A percentile compares a stretch with the other conserved stretches of the same genome.
Conservation (phyloP, 2,329 filamentous ascomycete genomes). For the Ambrosiella xylebori region DNA sequence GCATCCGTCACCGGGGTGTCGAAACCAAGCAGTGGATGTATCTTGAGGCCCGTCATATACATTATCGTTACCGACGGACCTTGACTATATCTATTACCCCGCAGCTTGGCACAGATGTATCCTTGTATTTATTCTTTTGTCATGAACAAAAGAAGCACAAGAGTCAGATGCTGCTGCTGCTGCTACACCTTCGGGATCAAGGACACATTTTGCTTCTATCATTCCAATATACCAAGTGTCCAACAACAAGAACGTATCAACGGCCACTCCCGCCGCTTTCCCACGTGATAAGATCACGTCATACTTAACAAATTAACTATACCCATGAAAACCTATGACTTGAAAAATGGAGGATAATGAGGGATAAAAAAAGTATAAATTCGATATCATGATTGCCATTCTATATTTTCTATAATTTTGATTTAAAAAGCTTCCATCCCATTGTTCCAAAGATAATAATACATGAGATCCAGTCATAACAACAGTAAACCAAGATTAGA, state of each 20-base stretch:
- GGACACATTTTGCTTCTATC: background rate
- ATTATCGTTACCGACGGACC: too few species aligned
- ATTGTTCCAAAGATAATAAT: too few species aligned
- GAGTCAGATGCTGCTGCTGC: background rate
- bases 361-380: background rate
- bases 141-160: background rate
- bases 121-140: background rate
- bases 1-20: constrained; percentile 15
- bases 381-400: background rate
- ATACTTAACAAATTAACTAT: background rate
- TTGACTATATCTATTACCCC: too few species aligned
- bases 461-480: too few species aligned
- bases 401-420: background rate
- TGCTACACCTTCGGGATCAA: background rate
- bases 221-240: background rate
- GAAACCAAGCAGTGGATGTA: background rate
- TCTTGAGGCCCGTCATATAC: too few species aligned
- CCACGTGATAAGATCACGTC: background rate
- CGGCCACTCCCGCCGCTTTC: background rate
- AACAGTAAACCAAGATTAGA: too few species aligned
- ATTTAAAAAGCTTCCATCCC: background rate
- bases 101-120: too few species aligned
- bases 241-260: background rate
- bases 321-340: background rate
- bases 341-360: background rate